Conservation (phyloP, 805 yeast genomes). For the Ascoidea tarda region DNA sequence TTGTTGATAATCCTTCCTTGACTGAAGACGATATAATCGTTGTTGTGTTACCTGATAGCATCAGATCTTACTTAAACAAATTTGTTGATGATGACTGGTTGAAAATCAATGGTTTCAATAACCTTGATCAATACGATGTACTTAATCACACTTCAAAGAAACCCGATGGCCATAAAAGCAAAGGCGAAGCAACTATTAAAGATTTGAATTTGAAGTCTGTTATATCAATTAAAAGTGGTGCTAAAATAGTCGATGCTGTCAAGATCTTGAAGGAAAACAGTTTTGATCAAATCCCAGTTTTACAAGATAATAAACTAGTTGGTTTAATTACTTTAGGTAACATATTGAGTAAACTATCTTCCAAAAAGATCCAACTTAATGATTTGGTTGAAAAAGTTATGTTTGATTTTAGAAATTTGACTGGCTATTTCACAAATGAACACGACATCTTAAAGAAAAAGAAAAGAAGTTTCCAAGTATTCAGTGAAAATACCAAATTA, state of each 20-base stretch:
- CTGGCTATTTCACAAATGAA: constrained; percentile 44
- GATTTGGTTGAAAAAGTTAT: constrained; percentile 45
- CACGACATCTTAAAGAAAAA: constrained; percentile 47
- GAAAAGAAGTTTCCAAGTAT: constrained; percentile 51
- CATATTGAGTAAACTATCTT: constrained; percentile 51
- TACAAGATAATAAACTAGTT: constrained; percentile 43
- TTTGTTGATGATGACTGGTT: constrained; percentile 90
- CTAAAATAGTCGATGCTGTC: constrained; percentile 50
- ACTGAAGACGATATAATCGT: constrained; percentile 65
- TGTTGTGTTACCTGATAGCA: constrained; percentile 74
- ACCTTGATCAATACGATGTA: constrained; percentile 31
- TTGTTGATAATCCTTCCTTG: constrained; percentile 42
- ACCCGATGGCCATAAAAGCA: constrained; percentile 25
- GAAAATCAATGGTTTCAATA: constrained; percentile 53
- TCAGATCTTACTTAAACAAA: constrained; percentile 76
- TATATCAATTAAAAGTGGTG: constrained; percentile 50
- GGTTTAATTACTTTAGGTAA: constrained; percentile 71
- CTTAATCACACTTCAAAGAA: constrained; percentile 16
- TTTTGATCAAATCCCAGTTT: constrained; percentile 77
- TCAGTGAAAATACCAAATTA: constrained; percentile 52
- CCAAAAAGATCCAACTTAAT: constrained; percentile 39
- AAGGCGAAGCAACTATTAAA: constrained; percentile 42
- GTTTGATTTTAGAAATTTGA: constrained; percentile 62
- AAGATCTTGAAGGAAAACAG: constrained; percentile 60
- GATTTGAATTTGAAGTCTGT: constrained; percentile 71